Conservation (phyloP, 116 monocot species). For the Iris pallida region DNA sequence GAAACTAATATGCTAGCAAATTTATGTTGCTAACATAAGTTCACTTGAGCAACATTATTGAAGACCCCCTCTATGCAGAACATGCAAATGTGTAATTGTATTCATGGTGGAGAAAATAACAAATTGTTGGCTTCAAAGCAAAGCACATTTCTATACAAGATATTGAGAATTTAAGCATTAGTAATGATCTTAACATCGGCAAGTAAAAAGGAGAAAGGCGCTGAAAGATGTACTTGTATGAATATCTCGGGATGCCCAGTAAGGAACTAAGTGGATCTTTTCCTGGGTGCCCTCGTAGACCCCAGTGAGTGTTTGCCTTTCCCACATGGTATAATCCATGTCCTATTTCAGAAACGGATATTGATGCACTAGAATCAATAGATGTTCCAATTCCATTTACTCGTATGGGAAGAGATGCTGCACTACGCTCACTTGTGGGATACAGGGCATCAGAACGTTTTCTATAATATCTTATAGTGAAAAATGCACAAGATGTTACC, state of each 20-base stretch:
- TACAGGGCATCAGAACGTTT: slow-evolving; percentile 23
- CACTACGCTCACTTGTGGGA: slow-evolving; percentile 16
- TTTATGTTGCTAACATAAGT: too few species aligned
- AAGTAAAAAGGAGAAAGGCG: too few species aligned
- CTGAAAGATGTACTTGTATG: slow-evolving; percentile 60
- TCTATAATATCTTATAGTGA: slow-evolving; percentile 40
- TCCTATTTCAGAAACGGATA: slow-evolving; percentile 40
- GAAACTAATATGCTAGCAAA: too few species aligned
- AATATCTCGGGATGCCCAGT: slow-evolving; percentile 73
- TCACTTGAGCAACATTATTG: too few species aligned
- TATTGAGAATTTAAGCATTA: too few species aligned
- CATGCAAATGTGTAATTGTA: too few species aligned
- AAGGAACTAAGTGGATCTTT: slow-evolving; percentile 34
- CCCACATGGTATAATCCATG: slow-evolving; percentile 8
- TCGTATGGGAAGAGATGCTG: slow-evolving; percentile 48
- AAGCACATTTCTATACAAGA: too few species aligned
- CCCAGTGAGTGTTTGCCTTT: slow-evolving; percentile 38
- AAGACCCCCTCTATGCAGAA: too few species aligned
- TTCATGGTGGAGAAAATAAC: too few species aligned
- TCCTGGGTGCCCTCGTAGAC: slow-evolving; percentile 25
- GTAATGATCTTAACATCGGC: too few species aligned
- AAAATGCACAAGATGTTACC: slow-evolving; percentile 44
- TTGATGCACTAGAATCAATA: slow-evolving; percentile 56
- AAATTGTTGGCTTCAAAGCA: too few species aligned
- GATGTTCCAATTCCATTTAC: slow-evolving; percentile 46